Evolutionary conservation across 78 protist species (phyloP).

Genomic region (Creolimax fragrantissima): DNA sequence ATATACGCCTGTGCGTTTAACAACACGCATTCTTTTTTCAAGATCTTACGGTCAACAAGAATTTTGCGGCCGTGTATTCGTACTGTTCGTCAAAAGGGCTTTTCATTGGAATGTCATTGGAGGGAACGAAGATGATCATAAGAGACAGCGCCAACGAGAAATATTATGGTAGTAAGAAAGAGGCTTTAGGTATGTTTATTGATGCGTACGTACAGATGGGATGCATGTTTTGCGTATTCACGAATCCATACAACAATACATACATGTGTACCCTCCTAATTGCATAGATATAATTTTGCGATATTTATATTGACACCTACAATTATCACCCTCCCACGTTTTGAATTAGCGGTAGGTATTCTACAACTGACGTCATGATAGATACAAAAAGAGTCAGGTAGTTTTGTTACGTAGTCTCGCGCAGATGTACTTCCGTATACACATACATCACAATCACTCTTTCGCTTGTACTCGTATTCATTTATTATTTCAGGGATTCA

Average conservation of each 20-base stretch:
- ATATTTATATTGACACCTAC: not conserved
- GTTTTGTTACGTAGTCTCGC: no score
- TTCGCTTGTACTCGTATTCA: not conserved
- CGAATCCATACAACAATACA: not conserved
- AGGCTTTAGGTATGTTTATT: not conserved
- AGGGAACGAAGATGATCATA: not conserved
- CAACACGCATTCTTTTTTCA: no score
- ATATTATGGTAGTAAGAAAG: not conserved
- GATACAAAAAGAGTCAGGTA: no score
- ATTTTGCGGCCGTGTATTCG: conserved; percentile 1
- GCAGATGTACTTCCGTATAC: not conserved
- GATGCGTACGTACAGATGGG: not conserved
- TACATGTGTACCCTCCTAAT: not conserved
- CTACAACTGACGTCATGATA: conserved; percentile 3
- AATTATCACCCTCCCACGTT: no score
- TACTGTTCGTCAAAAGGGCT: not conserved
- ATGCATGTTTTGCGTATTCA: not conserved
- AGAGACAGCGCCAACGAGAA: not conserved
- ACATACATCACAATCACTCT: not conserved
- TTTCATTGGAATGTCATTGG: not conserved
- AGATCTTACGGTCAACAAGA: not conserved
- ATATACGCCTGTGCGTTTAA: not conserved
- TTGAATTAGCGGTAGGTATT: not conserved
- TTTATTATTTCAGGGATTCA: not conserved
- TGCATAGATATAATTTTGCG: not conserved